Conservation (phyloP, 257 asterid species). For the Ballota nigra region DNA sequence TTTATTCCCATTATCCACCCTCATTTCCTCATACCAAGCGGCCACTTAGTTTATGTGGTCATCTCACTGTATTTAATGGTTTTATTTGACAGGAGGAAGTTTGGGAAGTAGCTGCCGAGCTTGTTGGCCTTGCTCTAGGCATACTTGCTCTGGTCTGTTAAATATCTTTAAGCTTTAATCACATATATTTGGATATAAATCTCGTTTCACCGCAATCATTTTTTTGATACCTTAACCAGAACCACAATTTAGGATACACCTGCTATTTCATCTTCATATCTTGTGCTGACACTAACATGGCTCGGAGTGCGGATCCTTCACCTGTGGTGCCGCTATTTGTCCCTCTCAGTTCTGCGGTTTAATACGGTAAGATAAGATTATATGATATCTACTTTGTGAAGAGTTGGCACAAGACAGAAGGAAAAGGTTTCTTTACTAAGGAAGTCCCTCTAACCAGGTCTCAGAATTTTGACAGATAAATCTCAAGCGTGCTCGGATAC, state of each 20-base stretch:
- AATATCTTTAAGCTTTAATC: constrained; percentile 13
- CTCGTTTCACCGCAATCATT: constrained; percentile 24
- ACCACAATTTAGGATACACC: constrained; percentile 69
- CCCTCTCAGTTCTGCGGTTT: constrained; percentile 84
- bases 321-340: constrained; percentile 88
- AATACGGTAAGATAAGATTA: constrained; percentile 56
- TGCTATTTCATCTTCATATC: constrained; percentile 65
- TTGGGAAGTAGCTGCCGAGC: constrained; percentile 97
- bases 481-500: constrained; percentile 92
- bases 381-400: constrained; percentile 12
- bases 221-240: constrained; percentile 37
- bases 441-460: constrained; percentile 13
- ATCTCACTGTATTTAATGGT: constrained; percentile 26
- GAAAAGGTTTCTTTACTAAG: background rate
- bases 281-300: constrained; percentile 66
- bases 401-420: background rate
- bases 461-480: constrained; percentile 65
- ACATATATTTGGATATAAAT: constrained; percentile 14
- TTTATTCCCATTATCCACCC: background rate
- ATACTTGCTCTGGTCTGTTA: constrained; percentile 71
- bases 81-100: constrained; percentile 80
- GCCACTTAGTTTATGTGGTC: background rate
- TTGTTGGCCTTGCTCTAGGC: constrained; percentile 90
- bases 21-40: background rate
- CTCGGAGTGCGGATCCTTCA: constrained; percentile 72